Percentiles rank a stretch among this genome's conserved stretches.
Evolutionary conservation across 768 basidiomycete genomes (phyloP).

Genomic region (Boletus subcaerulescens): DNA sequence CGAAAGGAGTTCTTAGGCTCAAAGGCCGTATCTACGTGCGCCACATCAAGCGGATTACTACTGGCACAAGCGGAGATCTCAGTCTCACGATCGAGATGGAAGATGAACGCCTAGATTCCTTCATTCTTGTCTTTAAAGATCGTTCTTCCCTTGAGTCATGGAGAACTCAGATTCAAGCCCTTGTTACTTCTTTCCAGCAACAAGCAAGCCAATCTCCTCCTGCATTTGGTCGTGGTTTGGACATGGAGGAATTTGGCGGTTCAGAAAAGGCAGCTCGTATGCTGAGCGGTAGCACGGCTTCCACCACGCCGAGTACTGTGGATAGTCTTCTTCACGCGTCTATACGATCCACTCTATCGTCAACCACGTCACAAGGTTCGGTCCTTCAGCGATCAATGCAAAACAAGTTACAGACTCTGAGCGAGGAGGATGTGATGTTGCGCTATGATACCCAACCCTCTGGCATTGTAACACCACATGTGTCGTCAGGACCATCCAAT

Average conservation of each 20-base stretch:
- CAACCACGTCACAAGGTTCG: constrained; percentile 70
- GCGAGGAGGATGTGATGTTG: constrained; percentile 67
- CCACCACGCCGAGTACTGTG: constrained; percentile 55
- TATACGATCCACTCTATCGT: constrained; percentile 67
- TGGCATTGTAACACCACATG: constrained; percentile 64
- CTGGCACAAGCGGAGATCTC: constrained; percentile 79
- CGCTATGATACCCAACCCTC: constrained; percentile 50
- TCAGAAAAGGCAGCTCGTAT: constrained; percentile 74
- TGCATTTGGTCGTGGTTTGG: constrained; percentile 39
- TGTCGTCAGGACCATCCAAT: constrained; percentile 73
- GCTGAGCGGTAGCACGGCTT: constrained; percentile 70
- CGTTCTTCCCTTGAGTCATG: constrained; percentile 86
- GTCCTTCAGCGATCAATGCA: constrained; percentile 34
- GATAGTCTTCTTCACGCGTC: constrained; percentile 67
- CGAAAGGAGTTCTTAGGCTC: constrained; percentile 74
- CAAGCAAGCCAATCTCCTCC: constrained; percentile 36
- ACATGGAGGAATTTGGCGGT: constrained; percentile 77
- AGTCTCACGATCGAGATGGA: constrained; percentile 98
- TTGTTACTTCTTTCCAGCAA: constrained; percentile 71
- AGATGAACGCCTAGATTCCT: constrained; percentile 88
- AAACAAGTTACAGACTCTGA: constrained; percentile 59
- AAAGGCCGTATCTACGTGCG: constrained; percentile 96
- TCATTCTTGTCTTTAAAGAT: constrained; percentile 95
- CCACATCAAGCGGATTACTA: constrained; percentile 87
- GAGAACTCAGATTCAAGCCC: constrained; percentile 76